These are phyloP conservation scores for Trichophyton benhamiae DNA, from an alignment of 2,329 filamentous ascomycete species.

Conservation along the genomic window DNA sequence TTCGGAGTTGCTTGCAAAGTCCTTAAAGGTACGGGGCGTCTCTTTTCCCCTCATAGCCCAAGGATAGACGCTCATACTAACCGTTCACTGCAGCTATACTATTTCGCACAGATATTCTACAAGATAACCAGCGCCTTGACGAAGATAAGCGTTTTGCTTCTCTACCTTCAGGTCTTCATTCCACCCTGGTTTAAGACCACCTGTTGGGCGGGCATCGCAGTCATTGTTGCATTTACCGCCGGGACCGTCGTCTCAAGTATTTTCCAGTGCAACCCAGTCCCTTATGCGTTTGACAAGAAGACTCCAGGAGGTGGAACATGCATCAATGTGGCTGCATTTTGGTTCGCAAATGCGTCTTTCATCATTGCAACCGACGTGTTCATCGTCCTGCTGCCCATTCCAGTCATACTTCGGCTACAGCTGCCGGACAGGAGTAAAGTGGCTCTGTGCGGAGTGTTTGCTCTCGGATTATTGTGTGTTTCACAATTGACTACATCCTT, in stretches of 20 bases:
- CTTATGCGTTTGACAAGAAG: slow-evolving; percentile 14
- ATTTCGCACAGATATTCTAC: slow-evolving; percentile 19
- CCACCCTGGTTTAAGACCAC: slow-evolving; percentile 14
- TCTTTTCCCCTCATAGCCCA: background rate
- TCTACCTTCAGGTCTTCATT: slow-evolving; percentile 17
- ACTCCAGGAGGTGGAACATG: slow-evolving; percentile 26
- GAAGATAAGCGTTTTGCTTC: slow-evolving; percentile 18
- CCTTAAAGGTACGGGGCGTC: slow-evolving; percentile 11
- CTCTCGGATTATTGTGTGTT: slow-evolving; percentile 23
- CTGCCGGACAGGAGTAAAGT: slow-evolving; percentile 35
- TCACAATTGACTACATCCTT: background rate
- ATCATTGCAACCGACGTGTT: slow-evolving; percentile 28
- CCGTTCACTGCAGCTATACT: slow-evolving; percentile 12
- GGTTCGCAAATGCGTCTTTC: slow-evolving; percentile 38
- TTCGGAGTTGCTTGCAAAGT: slow-evolving; percentile 8
- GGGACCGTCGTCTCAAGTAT: slow-evolving; percentile 16
- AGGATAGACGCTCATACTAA: background rate
- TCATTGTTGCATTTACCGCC: slow-evolving; percentile 16
- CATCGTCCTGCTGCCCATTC: slow-evolving; percentile 26
- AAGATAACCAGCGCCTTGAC: slow-evolving; percentile 18
- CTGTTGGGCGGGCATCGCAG: slow-evolving; percentile 14
- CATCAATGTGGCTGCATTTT: slow-evolving; percentile 37
- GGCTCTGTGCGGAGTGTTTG: slow-evolving; percentile 31
- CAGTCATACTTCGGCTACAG: slow-evolving; percentile 23
- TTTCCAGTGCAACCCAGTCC: slow-evolving; percentile 17